A percentile compares a stretch with the other conserved stretches of the same genome.
Evolutionary conservation across 306 rosid species (phyloP).

Genomic region (Dryas alaskensis): DNA sequence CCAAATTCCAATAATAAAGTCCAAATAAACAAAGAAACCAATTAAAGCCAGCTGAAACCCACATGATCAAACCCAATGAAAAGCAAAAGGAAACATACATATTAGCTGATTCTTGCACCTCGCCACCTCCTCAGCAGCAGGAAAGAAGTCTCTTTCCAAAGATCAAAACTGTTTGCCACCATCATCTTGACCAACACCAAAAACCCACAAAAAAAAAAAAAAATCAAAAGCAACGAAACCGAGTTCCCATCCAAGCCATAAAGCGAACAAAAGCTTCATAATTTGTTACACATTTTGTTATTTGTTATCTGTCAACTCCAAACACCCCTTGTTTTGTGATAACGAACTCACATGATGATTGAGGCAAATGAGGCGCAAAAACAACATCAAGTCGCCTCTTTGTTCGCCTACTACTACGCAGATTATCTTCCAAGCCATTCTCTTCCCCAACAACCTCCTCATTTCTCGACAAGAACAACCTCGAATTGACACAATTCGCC

Average conservation of each 20-base stretch:
- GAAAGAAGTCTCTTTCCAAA: constrained; percentile 93
- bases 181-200: constrained; percentile 47
- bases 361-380: constrained; percentile 82
- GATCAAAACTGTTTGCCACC: constrained; percentile 88
- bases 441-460: constrained; percentile 37
- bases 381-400: constrained; percentile 59
- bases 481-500: constrained; percentile 85
- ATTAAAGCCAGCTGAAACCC: constrained; percentile 8
- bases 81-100: constrained; percentile 45
- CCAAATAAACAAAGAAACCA: constrained; percentile 10
- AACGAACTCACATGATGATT: constrained; percentile 40
- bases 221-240: constrained; percentile 7
- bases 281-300: not conserved
- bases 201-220: not conserved
- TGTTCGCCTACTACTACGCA: constrained; percentile 13
- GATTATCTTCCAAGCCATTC: constrained; percentile 2
- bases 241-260: constrained; percentile 18
- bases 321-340: constrained; percentile 40
- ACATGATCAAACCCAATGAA: constrained; percentile 16
- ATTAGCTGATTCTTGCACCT: constrained; percentile 95
- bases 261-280: constrained; percentile 14
- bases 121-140: constrained; percentile 71
- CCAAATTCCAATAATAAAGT: constrained; percentile 17
- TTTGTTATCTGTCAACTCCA: constrained; percentile 33
- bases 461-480: constrained; percentile 62